Evolutionary conservation across 2,329 filamentous ascomycete species (phyloP), one percentile per base, ranked within the genome.

Genomic region (Sclerotinia glacialis): DNA sequence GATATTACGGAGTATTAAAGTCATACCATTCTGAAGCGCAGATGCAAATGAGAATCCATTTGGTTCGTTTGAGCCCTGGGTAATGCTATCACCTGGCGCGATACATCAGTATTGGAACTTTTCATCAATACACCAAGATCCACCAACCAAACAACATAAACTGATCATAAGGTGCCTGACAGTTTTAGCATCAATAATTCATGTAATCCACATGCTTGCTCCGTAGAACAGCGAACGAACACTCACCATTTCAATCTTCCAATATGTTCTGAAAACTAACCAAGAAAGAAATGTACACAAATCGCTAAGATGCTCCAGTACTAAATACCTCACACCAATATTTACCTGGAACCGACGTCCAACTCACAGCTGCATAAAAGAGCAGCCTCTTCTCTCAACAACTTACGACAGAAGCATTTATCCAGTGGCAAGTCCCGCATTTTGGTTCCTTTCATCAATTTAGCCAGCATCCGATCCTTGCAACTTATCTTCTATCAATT

Each of bases 51-150:
- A 68, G 68, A 74, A 73, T 4, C 71, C 72, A 18, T 64, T 68
- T 1, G 66, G 71, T 34, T 69, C 66, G 21, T 68, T 64, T 44
- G 72, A 67, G 42, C 70, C 65, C 56, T 74, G 68, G 8, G 71
- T 74, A 18, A 74, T 70, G 37, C 71, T 73, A 50, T 74, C 73
- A 49, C 73, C 73, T 74, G 18, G 4, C 21, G 16, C 0, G 16
- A 11, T 18, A 23, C n/a, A 44, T 59, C 3, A 60, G 16, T 21
- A 23, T 40, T 8, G 8, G n/a, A 23, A 8, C 7, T 34, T 3
- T n/a, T 14, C 16, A n/a, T n/a, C 28, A 23, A 16, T n/a, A 9
- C 8, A 21, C n/a, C 5, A 11, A 37, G 52, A 47, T 47, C 7
- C 6, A 50, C 64, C 26, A 26, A 65, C 64, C 64, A 60, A 65